A percentile compares a stretch with the other conserved stretches of the same genome.
phyloP scores from a whole-genome alignment of 2,329 filamentous ascomycete species.

The Beauveria pseudobassiana region DNA sequence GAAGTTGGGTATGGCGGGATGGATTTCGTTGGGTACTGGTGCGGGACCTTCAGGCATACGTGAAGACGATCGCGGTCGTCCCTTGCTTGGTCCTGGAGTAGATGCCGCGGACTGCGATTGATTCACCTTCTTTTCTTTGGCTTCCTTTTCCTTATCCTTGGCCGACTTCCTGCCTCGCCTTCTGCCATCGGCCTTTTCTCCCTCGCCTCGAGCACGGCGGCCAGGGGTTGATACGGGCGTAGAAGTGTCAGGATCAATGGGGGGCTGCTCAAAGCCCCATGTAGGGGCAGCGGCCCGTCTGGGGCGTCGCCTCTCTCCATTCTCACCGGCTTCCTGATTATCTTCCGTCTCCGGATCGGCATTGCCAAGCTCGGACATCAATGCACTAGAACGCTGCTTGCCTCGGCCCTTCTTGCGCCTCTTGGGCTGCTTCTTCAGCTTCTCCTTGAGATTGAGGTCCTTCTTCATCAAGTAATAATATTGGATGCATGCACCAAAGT shows the following conservation, averaged over 20 bases:
- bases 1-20: slow-evolving; percentile 35
- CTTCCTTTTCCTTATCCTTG: slow-evolving; percentile 31
- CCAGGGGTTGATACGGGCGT: slow-evolving; percentile 52
- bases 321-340: slow-evolving; percentile 48
- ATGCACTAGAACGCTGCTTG: slow-evolving; percentile 54
- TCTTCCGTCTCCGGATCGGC: slow-evolving; percentile 51
- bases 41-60: slow-evolving; percentile 34
- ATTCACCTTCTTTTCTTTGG: slow-evolving; percentile 31
- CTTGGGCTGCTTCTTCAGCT: slow-evolving; percentile 57
- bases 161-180: slow-evolving; percentile 30
- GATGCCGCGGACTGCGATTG: slow-evolving; percentile 42
- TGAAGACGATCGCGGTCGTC: slow-evolving; percentile 49
- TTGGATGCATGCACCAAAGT: slow-evolving; percentile 74
- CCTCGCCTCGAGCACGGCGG: slow-evolving; percentile 40
- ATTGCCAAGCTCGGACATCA: slow-evolving; percentile 59
- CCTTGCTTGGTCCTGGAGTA: slow-evolving; percentile 31
- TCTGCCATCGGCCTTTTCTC: slow-evolving; percentile 39
- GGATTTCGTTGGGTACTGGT: slow-evolving; percentile 31
- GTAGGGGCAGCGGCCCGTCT: slow-evolving; percentile 62
- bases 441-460: slow-evolving; percentile 68
- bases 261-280: slow-evolving; percentile 56
- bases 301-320: slow-evolving; percentile 53
- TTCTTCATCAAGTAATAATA: slow-evolving; percentile 81
- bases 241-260: slow-evolving; percentile 52
- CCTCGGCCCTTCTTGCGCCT: slow-evolving; percentile 49